A percentile compares a stretch with the other conserved stretches of the same genome.
Conservation (phyloP, 2,329 filamentous ascomycete species). For the Xylogone sp. region DNA sequence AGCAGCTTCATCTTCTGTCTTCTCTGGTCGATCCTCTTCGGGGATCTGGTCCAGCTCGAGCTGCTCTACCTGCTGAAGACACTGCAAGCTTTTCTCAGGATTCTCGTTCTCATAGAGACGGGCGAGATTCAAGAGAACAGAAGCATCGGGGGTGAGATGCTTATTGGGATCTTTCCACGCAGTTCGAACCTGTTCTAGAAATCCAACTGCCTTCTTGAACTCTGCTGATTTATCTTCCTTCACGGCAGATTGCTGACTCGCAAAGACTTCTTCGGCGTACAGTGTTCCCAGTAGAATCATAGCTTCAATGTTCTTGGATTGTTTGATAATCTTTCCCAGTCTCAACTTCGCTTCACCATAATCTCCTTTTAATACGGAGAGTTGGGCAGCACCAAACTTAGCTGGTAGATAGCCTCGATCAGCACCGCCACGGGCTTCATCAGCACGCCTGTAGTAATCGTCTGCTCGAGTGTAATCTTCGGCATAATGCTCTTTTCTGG, state of each 20-base stretch:
- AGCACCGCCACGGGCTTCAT: constrained; percentile 86
- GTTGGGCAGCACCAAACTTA: constrained; percentile 89
- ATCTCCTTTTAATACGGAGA: constrained; percentile 80
- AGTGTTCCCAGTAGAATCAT: constrained; percentile 89
- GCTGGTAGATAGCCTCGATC: constrained; percentile 89
- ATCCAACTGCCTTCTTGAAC: constrained; percentile 77
- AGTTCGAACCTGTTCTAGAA: constrained; percentile 79
- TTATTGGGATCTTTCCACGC: constrained; percentile 94
- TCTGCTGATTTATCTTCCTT: constrained; percentile 87
- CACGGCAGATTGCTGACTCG: constrained; percentile 63
- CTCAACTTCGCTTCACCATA: constrained; percentile 89
- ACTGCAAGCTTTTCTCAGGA: constrained; percentile 88
- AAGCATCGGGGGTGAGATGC: constrained; percentile 74
- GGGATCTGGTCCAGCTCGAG: constrained; percentile 79
- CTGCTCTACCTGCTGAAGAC: constrained; percentile 86
- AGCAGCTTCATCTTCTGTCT: constrained; percentile 56
- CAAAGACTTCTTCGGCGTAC: constrained; percentile 92
- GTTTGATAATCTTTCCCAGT: constrained; percentile 89
- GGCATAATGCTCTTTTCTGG: constrained; percentile 83
- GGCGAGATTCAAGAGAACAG: constrained; percentile 87
- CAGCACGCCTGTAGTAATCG: constrained; percentile 85
- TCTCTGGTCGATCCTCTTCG: constrained; percentile 61
- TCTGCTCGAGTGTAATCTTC: constrained; percentile 71
- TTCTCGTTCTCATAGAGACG: constrained; percentile 82
- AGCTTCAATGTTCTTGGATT: constrained; percentile 78